Conservation (phyloP, 805 yeast species). For the Cyberlindnera amylophila region DNA sequence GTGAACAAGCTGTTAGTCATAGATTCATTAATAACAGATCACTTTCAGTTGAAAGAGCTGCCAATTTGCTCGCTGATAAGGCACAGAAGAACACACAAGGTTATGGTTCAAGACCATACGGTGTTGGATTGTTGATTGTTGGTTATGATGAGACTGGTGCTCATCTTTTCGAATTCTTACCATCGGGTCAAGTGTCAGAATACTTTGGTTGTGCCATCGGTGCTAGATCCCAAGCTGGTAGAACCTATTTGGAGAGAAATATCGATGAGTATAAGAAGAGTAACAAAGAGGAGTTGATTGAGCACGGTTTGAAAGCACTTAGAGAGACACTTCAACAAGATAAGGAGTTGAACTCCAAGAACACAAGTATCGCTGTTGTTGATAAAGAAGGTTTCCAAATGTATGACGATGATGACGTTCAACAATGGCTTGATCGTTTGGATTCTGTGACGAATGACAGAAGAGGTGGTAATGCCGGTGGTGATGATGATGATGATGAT, state of each 20-base stretch:
- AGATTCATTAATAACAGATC: slow-evolving; percentile 84
- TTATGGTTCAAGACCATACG: slow-evolving; percentile 96
- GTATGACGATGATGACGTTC: slow-evolving; percentile 81
- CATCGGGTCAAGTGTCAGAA: slow-evolving; percentile 90
- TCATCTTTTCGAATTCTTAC: slow-evolving; percentile 91
- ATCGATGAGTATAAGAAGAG: slow-evolving; percentile 61
- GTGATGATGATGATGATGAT: slow-evolving; percentile 25
- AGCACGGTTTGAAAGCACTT: slow-evolving; percentile 83
- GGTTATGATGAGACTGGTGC: slow-evolving; percentile 95
- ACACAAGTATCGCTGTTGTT: slow-evolving; percentile 91
- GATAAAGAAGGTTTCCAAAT: slow-evolving; percentile 76
- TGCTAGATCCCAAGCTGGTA: slow-evolving; percentile 97
- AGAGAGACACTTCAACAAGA: slow-evolving; percentile 95
- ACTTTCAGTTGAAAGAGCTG: slow-evolving; percentile 78
- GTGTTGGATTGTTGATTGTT: slow-evolving; percentile 87
- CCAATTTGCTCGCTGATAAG: slow-evolving; percentile 84
- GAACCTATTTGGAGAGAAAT: slow-evolving; percentile 90
- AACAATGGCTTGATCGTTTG: slow-evolving; percentile 73
- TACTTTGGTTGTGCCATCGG: slow-evolving; percentile 95
- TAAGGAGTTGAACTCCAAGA: slow-evolving; percentile 77
- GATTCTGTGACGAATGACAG: slow-evolving; percentile 62
- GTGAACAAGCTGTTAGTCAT: slow-evolving; percentile 89
- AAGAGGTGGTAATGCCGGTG: slow-evolving; percentile 30
- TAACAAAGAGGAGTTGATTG: slow-evolving; percentile 68
- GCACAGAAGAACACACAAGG: slow-evolving; percentile 96